Conservation (phyloP, 176 grass and related monocot species). For the Phoenix dactylifera region DNA sequence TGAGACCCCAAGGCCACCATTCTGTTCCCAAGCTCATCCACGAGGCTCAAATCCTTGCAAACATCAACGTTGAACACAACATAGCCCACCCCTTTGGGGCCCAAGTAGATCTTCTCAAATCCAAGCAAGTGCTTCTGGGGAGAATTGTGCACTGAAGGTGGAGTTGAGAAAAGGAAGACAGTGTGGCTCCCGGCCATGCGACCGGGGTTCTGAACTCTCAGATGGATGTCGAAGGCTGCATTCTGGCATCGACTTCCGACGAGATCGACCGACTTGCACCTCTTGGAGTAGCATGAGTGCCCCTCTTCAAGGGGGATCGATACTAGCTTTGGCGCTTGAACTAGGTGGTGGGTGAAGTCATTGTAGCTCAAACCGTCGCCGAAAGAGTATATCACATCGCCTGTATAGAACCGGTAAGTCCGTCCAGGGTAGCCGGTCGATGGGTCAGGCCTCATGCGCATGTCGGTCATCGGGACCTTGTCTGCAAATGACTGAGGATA, state of each 20-base stretch:
- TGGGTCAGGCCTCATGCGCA: constrained; percentile 75
- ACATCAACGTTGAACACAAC: constrained; percentile 77
- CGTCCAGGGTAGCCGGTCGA: constrained; percentile 60
- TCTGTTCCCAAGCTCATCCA: constrained; percentile 64
- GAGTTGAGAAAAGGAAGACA: constrained; percentile 74
- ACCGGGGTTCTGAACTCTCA: constrained; percentile 50
- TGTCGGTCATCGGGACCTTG: constrained; percentile 62
- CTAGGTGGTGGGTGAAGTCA: constrained; percentile 36
- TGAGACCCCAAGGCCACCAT: constrained; percentile 71
- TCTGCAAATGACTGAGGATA: constrained; percentile 55
- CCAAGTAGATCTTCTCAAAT: constrained; percentile 68
- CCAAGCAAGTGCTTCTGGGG: constrained; percentile 74
- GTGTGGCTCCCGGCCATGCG: constrained; percentile 43
- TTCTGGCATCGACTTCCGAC: constrained; percentile 41
- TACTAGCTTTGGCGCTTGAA: constrained; percentile 45
- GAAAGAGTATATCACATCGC: constrained; percentile 62
- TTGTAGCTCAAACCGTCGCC: constrained; percentile 95
- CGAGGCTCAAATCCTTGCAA: constrained; percentile 85
- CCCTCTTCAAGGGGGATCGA: constrained; percentile 48
- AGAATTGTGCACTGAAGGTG: constrained; percentile 66
- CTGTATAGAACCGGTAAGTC: constrained; percentile 93
- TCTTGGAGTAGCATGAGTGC: constrained; percentile 43
- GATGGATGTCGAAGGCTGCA: constrained; percentile 41
- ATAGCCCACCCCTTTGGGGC: constrained; percentile 25
- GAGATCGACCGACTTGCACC: constrained; percentile 53